Percentiles rank a stretch among this genome's conserved stretches.
phyloP scores from a whole-genome alignment of 768 basidiomycete genomes.

The Leccinum boreale region DNA sequence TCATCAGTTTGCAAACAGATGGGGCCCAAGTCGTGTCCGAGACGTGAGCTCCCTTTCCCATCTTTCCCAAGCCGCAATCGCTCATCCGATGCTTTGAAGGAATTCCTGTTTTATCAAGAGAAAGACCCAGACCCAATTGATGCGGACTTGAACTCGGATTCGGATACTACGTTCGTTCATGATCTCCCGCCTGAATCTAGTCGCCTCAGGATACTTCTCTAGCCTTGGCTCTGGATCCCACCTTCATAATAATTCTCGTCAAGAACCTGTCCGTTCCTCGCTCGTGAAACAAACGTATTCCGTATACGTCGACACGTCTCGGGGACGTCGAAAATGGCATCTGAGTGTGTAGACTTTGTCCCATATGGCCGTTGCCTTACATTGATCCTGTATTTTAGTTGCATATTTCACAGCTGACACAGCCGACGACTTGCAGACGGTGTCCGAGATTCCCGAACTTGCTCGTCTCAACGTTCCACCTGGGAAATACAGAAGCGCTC shows the following conservation, averaged over 20 bases:
- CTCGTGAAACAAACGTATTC: constrained; percentile 82
- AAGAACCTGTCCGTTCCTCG: constrained; percentile 40
- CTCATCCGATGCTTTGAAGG: constrained; percentile 39
- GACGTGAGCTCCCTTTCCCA: constrained; percentile 47
- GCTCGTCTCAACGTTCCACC: constrained; percentile 51
- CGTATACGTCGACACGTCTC: constrained; percentile 63
- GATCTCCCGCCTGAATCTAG: not conserved
- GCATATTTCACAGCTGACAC: constrained; percentile 75
- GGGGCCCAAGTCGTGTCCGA: constrained; percentile 77
- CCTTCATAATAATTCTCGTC: constrained; percentile 21
- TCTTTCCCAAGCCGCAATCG: not conserved
- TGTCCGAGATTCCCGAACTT: constrained; percentile 59
- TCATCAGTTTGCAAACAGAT: constrained; percentile 34
- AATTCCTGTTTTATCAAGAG: constrained; percentile 77
- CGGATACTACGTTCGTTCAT: constrained; percentile 44
- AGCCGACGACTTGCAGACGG: constrained; percentile 50
- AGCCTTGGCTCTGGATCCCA: constrained; percentile 32
- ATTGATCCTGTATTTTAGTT: constrained; percentile 39
- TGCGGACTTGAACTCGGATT: constrained; percentile 47
- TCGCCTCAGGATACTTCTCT: constrained; percentile 9
- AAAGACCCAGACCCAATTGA: constrained; percentile 52
- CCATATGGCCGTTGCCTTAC: not conserved
- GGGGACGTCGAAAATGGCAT: constrained; percentile 78
- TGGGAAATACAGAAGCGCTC: constrained; percentile 64
- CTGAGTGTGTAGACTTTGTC: constrained; percentile 50